Evolutionary conservation across 2,329 filamentous ascomycete species (phyloP).

Genomic region (Ophiobolus disseminans): DNA sequence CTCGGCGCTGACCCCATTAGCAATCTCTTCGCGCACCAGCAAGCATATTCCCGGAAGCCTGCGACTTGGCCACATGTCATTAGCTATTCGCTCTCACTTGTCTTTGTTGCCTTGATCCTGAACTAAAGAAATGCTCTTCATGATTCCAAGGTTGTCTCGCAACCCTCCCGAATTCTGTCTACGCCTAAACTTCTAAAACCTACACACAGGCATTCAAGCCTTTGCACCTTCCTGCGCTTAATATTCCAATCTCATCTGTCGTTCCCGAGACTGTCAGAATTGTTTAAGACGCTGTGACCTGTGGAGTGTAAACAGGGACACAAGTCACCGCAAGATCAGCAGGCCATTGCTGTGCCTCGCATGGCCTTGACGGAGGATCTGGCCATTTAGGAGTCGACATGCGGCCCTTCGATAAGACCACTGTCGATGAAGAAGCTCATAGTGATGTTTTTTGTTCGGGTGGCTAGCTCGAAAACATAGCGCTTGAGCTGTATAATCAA

Average conservation of each 20-base stretch:
- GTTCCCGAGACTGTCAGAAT: slow-evolving; percentile 60
- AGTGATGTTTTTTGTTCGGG: slow-evolving; percentile 57
- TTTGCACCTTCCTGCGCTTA: slow-evolving; percentile 37
- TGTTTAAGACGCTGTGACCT: slow-evolving; percentile 63
- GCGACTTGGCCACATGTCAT: too few species aligned
- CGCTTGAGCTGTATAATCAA: slow-evolving; percentile 35
- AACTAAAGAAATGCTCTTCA: too few species aligned
- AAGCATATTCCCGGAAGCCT: too few species aligned
- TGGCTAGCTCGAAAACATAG: slow-evolving; percentile 51
- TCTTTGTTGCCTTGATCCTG: too few species aligned
- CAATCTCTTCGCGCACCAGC: too few species aligned
- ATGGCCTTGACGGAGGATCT: slow-evolving; percentile 56
- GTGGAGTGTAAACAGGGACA: slow-evolving; percentile 57
- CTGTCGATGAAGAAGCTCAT: slow-evolving; percentile 47
- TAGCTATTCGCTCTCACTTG: too few species aligned
- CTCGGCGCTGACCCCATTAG: too few species aligned
- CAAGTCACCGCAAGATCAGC: slow-evolving; percentile 67
- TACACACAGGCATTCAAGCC: slow-evolving; percentile 38
- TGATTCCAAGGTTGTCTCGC: slow-evolving; percentile 31
- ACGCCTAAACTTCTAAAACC: slow-evolving; percentile 28
- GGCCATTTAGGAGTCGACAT: slow-evolving; percentile 57
- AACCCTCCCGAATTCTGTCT: slow-evolving; percentile 22
- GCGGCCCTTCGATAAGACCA: slow-evolving; percentile 53
- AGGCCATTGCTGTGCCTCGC: slow-evolving; percentile 66
- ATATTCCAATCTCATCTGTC: slow-evolving; percentile 62